Base-by-base conservation (phyloP, 441 rosid species). In the Daphne laureola region DNA sequence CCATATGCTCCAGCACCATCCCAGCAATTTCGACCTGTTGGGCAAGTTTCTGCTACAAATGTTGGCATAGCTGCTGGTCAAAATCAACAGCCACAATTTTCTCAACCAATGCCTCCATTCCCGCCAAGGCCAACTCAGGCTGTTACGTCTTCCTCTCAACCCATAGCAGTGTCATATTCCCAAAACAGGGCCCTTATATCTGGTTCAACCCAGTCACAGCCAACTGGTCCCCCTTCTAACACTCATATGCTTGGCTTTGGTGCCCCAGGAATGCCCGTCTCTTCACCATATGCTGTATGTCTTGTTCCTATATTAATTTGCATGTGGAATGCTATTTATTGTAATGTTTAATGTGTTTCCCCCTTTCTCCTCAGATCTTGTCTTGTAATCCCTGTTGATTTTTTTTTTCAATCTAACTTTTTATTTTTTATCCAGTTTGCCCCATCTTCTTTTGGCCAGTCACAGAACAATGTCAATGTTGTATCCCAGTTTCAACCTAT, bases 11-110 rank as follows among this genome's bases (percentile, higher is more conserved):
- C 90, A 5, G 40, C 71, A 14, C 67, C 77, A 71, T 72, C 90
- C 61, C 89, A 83, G 51, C 95, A 83, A 66, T 92, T 78, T 76
- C 84, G 73, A 21, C 83, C 84, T 31, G 83, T 61, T 64, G 96
- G 87, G 63, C 94, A 81, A 66, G 82, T 75, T 64, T 70, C 80
- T 17, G 18, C 79, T 54, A 69, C 86, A 45, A 77, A 78, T 65
- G 67, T 69, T 15, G 85, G 76, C 61, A 58, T 77, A 71, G 77
- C 77, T 17, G 62, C 72, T 56, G 78, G 72, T 63, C 96, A 79
- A 64, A 71, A 61, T 66, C 91, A 77, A 71, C 78, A 64, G 15
- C 54, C 78, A 46, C 96, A 80, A 61, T 88, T 42, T 72, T 63
- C 91, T 60, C 98, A 82, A 70, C 77, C 78, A 12, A 70, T 83